Evolutionary conservation across 2,329 filamentous ascomycete species (phyloP), one percentile per base, ranked within the genome.

Genomic region (Neonectria hederae): DNA sequence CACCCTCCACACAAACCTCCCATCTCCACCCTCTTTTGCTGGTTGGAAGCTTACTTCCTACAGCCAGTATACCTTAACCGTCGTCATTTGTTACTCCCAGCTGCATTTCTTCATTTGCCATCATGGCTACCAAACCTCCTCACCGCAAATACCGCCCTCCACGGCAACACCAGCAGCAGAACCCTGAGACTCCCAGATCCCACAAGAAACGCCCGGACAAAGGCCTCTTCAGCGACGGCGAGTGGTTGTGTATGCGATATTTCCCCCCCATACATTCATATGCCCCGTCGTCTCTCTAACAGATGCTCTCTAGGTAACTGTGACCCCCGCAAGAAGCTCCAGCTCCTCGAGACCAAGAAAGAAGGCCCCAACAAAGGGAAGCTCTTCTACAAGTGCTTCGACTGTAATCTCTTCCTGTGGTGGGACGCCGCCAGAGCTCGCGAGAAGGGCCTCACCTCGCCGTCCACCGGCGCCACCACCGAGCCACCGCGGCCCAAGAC

Each of bases 361-460:
- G 68, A 78, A 4, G 72, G 73, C 1, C 67, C 65, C 24, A 84
- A 83, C 69, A 75, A 78, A 48, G 82, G 82, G 24, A 78, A 74
- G 54, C 76, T 73, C 54, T 85, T 83, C 70, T 83, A 78, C 73
- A 77, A 74, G 10, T 85, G 83, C 69, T 73, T 74, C 7, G 74
- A 76, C 51, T 85, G 83, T 71, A 58, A 70, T 7, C 83, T 85
- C 69, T 85, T 83, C 62, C 68, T 84, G 22, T 85, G 79, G 78
- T 75, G 77, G n/a, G 78, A 83, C 8, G 74, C 76, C 1, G 81
- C 82, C 10, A 65, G 69, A 35, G 56, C 65, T 21, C 75, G 76
- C 5, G 75, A 81, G 67, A 72, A 62, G 0, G 72, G 71, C 4
- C 61, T 71, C 35, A 61, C 46, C 5, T 30, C 56, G 8, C 49